phyloP scores from a whole-genome alignment of 352 stramenopile genomes.

The Aphanomyces euteiches region DNA sequence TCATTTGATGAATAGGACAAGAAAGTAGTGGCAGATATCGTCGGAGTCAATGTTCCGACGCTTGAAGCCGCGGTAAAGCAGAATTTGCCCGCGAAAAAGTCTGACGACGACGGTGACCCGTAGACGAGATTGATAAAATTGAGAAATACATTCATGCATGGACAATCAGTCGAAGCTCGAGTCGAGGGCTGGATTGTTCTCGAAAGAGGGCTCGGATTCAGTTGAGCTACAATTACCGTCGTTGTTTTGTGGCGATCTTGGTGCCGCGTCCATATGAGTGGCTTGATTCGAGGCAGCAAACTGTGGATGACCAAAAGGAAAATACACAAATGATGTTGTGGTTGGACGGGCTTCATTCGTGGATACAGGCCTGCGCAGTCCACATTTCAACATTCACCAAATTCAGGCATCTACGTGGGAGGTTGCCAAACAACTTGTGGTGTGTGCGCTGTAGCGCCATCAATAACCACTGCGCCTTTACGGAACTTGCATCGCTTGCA shows the following conservation, averaged over 20 bases:
- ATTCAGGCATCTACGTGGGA: neutral
- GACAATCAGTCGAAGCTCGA: neutral
- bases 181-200: neutral
- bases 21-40: slow-evolving; percentile 20
- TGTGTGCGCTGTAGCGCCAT: neutral
- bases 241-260: neutral
- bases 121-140: slow-evolving; percentile 2
- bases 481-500: slow-evolving; percentile 30
- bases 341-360: neutral
- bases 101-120: slow-evolving; percentile 12
- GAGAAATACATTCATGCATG: slow-evolving; percentile 1
- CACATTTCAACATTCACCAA: neutral
- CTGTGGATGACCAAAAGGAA: neutral
- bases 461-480: neutral
- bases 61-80: slow-evolving; percentile 25
- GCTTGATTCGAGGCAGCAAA: neutral
- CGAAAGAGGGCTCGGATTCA: neutral
- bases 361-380: too few relatives aligned
- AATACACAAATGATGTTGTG: neutral
- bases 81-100: slow-evolving; percentile 23
- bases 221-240: neutral
- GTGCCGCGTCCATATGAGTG: too few relatives aligned
- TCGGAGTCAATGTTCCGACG: slow-evolving; percentile 28
- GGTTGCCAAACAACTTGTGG: neutral
- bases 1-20: slow-evolving; percentile 15